Evolutionary conservation across 257 asterid species (phyloP), one percentile per base, ranked within the genome.

Genomic region (Forsythia suspensa): DNA sequence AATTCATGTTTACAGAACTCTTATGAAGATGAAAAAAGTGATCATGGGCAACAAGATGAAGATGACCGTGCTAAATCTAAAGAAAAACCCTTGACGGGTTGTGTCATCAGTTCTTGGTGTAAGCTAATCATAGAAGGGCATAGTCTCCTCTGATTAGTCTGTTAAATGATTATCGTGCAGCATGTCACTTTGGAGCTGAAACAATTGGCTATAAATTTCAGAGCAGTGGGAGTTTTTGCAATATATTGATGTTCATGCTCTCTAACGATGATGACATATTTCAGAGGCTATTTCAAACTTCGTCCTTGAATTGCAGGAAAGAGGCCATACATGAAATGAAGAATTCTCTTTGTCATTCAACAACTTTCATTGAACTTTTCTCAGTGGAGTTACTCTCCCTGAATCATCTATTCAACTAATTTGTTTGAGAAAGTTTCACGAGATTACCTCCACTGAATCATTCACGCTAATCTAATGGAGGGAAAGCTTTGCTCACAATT

Each of bases 151-250:
- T 94, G 46, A 65, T 81, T 77, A 86, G 88, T 85, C 85, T 96
- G 73, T 88, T 96, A 72, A 96, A 96, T 88, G 97, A 97, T 68
- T 94, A 94, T 82, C 94, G 98, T 73, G 87, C 98, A 73, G 98
- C 95, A 59, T 90, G 97, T 79, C 97, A 90, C 86, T 92, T 88
- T 82, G 99, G 96, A 85, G 83, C 95, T 71, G 92, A 87, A 82
- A 87, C 97, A 29, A 77, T 83, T 59, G 88, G 91, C 78, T 89
- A 80, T 81, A 82, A 41, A 71, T 84, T 96, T 75, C 89, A 89
- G 63, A 85, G 82, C 82, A 90, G 96, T 57, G 94, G 86, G 84
- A 82, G 97, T 73, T 94, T 94, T 81, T 82, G 92, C 86, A 86
- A 80, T 80, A 82, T 88, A 80, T 43, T 96, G 78, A 81, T 84